phyloP scores from a whole-genome alignment of 2,329 filamentous ascomycete genomes.

The Gremmenia infestans region DNA sequence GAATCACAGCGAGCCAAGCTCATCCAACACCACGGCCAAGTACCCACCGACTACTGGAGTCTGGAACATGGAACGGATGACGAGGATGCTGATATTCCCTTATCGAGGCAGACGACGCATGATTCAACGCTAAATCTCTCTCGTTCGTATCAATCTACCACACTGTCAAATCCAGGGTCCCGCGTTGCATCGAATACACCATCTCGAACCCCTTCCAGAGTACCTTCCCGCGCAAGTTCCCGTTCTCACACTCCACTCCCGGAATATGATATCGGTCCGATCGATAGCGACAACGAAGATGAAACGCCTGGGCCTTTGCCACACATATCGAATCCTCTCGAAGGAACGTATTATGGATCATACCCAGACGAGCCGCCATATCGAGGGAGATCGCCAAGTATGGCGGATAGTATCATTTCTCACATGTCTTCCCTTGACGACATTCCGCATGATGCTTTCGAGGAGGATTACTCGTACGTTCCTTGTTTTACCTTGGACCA shows the following conservation, averaged over 20 bases:
- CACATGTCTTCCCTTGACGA: constrained; percentile 63
- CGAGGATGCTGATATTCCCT: constrained; percentile 27
- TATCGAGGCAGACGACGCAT: constrained; percentile 25
- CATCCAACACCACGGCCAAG: constrained; percentile 42
- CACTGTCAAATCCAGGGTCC: constrained; percentile 27
- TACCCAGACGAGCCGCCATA: constrained; percentile 54
- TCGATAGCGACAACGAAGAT: constrained; percentile 46
- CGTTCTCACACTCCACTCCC: constrained; percentile 32
- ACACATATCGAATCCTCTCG: constrained; percentile 55
- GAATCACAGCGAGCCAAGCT: constrained; percentile 53
- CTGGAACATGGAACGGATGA: constrained; percentile 69
- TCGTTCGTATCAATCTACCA: constrained; percentile 16
- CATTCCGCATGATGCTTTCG: constrained; percentile 61
- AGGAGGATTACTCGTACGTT: constrained; percentile 88
- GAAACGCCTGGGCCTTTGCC: constrained; percentile 49
- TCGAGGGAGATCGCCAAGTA: constrained; percentile 70
- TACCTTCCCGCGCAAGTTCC: constrained; percentile 27
- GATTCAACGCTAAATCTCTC: constrained; percentile 23
- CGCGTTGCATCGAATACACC: constrained; percentile 23
- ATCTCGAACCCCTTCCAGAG: constrained; percentile 25
- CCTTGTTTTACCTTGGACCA: constrained; percentile 85
- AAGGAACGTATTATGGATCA: constrained; percentile 72
- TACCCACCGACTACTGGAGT: constrained; percentile 70
- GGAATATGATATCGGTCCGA: constrained; percentile 33
- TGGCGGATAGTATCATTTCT: constrained; percentile 71